Evolutionary conservation across 345 rosid genomes (phyloP).

Genomic region (Lepidium aucheri): DNA sequence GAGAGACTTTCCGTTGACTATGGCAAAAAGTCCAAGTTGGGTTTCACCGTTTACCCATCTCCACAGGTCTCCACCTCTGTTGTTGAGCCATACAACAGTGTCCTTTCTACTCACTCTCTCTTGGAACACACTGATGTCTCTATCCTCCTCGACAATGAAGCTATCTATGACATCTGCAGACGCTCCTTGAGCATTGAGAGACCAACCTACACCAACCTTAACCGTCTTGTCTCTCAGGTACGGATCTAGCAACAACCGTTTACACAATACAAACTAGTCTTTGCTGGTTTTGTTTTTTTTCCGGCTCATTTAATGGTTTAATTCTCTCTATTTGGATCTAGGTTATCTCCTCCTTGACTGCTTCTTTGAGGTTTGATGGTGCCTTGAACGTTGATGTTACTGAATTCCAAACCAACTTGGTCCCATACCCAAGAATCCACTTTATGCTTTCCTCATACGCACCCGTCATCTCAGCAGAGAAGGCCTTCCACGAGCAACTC

Average conservation of each 20-base stretch:
- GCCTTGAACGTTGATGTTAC: constrained; percentile 73
- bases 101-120: constrained; percentile 66
- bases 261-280: too few species aligned
- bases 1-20: constrained; percentile 74
- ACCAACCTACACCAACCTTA: constrained; percentile 72
- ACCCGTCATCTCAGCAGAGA: constrained; percentile 62
- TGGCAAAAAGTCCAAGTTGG: constrained; percentile 63
- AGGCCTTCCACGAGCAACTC: constrained; percentile 52
- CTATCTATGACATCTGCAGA: constrained; percentile 66
- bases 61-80: constrained; percentile 76
- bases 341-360: constrained; percentile 72
- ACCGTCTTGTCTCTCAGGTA: constrained; percentile 71
- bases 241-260: too few species aligned
- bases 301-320: neutral
- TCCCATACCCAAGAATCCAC: constrained; percentile 79
- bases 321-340: neutral
- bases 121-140: constrained; percentile 73
- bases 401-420: constrained; percentile 74
- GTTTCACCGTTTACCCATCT: constrained; percentile 78
- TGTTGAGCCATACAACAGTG: constrained; percentile 79
- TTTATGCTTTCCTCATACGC: constrained; percentile 84
- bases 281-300: neutral
- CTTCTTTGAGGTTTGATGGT: constrained; percentile 78
- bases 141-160: constrained; percentile 42
- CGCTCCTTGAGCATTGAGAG: constrained; percentile 68